Conservation (phyloP, 805 yeast genomes). For the Candida boleticola region DNA sequence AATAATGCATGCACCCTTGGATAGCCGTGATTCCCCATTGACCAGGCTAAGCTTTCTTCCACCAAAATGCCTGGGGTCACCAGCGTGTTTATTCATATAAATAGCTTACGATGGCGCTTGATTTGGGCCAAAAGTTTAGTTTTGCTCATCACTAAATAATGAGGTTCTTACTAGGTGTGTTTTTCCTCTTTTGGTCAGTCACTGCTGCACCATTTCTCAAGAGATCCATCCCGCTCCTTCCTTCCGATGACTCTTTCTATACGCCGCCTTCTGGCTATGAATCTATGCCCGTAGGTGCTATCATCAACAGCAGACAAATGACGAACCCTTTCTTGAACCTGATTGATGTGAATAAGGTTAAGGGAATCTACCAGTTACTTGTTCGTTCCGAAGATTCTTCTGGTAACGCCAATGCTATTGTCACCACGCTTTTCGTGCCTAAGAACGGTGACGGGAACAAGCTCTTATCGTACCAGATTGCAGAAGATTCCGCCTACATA, state of each 20-base stretch:
- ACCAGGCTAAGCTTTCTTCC: too few species aligned
- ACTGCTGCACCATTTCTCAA: neutral
- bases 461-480: conserved; percentile 21
- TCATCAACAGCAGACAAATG: conserved; percentile 18
- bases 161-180: neutral
- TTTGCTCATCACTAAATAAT: too few species aligned
- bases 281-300: conserved; percentile 17
- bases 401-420: conserved; percentile 17
- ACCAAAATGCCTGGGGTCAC: too few species aligned
- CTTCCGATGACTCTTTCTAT: conserved; percentile 18
- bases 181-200: neutral
- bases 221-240: neutral
- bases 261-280: conserved; percentile 20
- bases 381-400: conserved; percentile 19
- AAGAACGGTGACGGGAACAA: conserved; percentile 20
- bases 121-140: too few species aligned
- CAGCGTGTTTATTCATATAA: too few species aligned
- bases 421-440: conserved; percentile 20
- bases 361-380: conserved; percentile 22
- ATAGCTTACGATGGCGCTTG: too few species aligned
- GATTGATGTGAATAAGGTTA: conserved; percentile 14
- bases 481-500: conserved; percentile 17
- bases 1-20: too few species aligned
- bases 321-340: conserved; percentile 18
- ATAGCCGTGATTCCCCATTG: too few species aligned